These are phyloP conservation scores for Phytophthora pistaciae DNA, from an alignment of 352 stramenopile genomes.

Conservation along the genomic window DNA sequence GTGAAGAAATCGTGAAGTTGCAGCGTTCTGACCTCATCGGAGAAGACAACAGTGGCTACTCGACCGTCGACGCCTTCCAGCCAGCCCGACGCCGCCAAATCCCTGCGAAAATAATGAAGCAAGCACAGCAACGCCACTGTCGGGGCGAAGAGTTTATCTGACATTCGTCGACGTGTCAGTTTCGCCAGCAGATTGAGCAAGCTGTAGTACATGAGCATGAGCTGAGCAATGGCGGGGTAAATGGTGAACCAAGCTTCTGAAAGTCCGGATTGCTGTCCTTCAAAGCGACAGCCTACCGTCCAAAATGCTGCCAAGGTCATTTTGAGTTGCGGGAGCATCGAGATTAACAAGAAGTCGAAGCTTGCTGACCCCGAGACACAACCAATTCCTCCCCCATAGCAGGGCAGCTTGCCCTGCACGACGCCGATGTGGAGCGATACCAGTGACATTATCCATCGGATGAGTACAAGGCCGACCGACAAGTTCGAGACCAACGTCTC, in stretches of 20 bases:
- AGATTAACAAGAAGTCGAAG: constrained; percentile 13
- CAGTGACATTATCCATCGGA: constrained; percentile 15
- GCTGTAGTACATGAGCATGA: constrained; percentile 39
- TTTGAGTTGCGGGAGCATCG: constrained; percentile 19
- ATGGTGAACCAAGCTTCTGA: constrained; percentile 47
- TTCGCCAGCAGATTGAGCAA: constrained; percentile 44
- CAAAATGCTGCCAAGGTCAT: constrained; percentile 18
- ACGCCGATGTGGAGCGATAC: constrained; percentile 12
- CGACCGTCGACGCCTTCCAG: constrained; percentile 12
- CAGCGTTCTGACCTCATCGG: constrained; percentile 11
- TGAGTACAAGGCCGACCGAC: constrained; percentile 17
- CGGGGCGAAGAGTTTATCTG: constrained; percentile 38
- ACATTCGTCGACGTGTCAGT: constrained; percentile 34
- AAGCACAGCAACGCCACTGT: constrained; percentile 29
- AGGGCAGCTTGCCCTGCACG: constrained; percentile 8
- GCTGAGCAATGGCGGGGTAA: constrained; percentile 24
- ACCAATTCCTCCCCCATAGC: constrained; percentile 25
- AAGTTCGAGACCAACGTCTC: constrained; percentile 24
- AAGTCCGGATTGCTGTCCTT: constrained; percentile 41
- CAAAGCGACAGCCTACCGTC: constrained; percentile 42
- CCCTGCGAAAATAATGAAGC: constrained; percentile 23
- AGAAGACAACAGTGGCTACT: constrained; percentile 24
- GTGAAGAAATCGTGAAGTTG: constrained; percentile 34
- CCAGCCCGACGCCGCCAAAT: constrained; percentile 10
- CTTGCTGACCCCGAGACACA: constrained; percentile 18